Conservation (phyloP, 495 filamentous ascomycete genomes). For the Trichoderma erinaceum region DNA sequence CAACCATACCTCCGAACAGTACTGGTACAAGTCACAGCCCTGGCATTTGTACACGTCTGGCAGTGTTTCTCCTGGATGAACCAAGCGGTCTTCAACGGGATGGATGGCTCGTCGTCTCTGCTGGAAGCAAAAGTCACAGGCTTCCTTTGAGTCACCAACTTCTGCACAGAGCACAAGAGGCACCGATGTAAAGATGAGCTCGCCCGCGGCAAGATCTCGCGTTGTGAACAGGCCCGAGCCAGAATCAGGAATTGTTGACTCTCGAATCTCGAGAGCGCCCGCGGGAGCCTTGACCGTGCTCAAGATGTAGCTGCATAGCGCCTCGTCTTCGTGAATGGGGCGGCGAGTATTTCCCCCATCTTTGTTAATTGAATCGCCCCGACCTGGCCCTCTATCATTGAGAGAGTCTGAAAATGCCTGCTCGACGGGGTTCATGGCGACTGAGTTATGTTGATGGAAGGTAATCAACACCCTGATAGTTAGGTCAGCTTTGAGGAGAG, state of each 20-base stretch:
- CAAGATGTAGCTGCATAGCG: neutral
- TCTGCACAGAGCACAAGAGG: neutral
- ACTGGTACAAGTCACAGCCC: neutral
- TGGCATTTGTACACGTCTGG: neutral
- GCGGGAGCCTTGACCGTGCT: neutral
- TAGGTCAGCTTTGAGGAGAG: no score
- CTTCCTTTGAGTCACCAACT: neutral
- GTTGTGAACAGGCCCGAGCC: neutral
- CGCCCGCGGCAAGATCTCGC: neutral
- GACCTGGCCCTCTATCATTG: neutral
- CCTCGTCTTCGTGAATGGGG: neutral
- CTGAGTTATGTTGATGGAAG: neutral
- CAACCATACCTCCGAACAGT: neutral
- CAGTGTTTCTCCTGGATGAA: neutral
- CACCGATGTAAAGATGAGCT: neutral
- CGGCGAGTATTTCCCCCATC: neutral
- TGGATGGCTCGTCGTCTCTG: neutral
- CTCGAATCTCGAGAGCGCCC: neutral
- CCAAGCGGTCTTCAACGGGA: neutral
- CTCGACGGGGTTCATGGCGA: neutral
- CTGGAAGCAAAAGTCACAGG: constrained; percentile 1
- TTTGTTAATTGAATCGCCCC: neutral
- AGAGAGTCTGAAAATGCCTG: neutral
- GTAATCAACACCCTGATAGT: neutral
- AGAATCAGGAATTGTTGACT: neutral